A percentile compares a stretch with the other conserved stretches of the same genome.
Evolutionary conservation across 139 green algal genomes (phyloP).

Genomic region (Spirogloea muscicola): DNA sequence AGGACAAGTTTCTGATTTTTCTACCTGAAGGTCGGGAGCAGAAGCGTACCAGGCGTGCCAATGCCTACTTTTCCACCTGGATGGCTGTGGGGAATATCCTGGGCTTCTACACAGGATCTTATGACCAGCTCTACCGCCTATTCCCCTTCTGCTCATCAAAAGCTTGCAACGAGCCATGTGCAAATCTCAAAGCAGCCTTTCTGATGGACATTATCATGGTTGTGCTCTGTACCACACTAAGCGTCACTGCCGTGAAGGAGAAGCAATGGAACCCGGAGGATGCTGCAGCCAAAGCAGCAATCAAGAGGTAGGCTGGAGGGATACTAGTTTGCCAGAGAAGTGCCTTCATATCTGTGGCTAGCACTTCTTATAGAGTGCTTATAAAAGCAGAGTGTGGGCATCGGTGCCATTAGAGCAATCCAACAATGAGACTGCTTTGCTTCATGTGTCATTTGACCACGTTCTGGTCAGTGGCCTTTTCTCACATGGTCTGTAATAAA

Average conservation of each 20-base stretch:
- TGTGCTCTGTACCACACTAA: slow-evolving; percentile 15
- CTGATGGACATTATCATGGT: slow-evolving; percentile 10
- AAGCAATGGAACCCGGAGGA: slow-evolving; percentile 7
- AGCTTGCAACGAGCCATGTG: slow-evolving; percentile 23
- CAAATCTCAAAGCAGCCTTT: slow-evolving; percentile 24
- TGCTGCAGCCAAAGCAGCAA: background rate
- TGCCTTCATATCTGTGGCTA: background rate
- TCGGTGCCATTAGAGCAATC: background rate
- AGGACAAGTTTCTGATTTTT: too few species aligned
- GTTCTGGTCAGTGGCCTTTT: too few species aligned
- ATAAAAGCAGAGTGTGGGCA: background rate
- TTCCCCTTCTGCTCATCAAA: slow-evolving; percentile 8
- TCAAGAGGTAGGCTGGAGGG: background rate
- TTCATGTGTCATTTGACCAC: background rate
- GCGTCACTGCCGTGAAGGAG: slow-evolving; percentile 27
- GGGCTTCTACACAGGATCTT: slow-evolving; percentile 28
- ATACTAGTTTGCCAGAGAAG: background rate
- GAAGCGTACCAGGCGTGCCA: slow-evolving; percentile 20
- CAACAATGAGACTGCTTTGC: background rate
- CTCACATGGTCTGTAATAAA: too few species aligned
- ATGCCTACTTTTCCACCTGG: slow-evolving; percentile 27
- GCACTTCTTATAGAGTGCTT: background rate
- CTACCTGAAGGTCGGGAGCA: slow-evolving; percentile 20
- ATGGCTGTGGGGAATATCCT: slow-evolving; percentile 28
- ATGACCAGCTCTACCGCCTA: background rate